A percentile compares a stretch with the other conserved stretches of the same genome.
These are phyloP conservation scores for Fimicolochytrium jonesii DNA, from an alignment of 192 early-diverging fungal species.

Conservation along the genomic window DNA sequence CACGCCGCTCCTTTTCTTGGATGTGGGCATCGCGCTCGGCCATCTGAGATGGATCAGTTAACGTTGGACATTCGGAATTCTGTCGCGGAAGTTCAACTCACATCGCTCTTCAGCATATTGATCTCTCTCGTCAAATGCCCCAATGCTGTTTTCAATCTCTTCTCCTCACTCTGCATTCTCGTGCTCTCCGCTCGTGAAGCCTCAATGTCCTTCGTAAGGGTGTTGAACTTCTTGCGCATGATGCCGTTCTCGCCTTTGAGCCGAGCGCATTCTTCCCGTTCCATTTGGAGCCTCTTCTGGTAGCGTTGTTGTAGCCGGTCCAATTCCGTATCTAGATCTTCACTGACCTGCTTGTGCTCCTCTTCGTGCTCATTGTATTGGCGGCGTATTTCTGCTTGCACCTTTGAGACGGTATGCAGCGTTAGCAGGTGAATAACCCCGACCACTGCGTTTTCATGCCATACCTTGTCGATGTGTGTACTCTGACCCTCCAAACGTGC, in stretches of 20 bases:
- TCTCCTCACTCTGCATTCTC: constrained; percentile 46
- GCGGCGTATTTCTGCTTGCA: constrained; percentile 37
- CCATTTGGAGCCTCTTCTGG: constrained; percentile 40
- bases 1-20: constrained; percentile 53
- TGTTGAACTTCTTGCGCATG: constrained; percentile 63
- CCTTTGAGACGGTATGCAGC: constrained; percentile 23
- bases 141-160: constrained; percentile 43
- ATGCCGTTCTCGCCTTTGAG: constrained; percentile 62
- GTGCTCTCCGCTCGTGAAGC: constrained; percentile 44
- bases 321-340: constrained; percentile 55
- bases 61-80: too few relatives aligned
- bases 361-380: constrained; percentile 45
- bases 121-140: constrained; percentile 51
- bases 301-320: constrained; percentile 33
- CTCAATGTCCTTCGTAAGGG: constrained; percentile 58
- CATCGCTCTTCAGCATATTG: constrained; percentile 46
- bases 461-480: constrained; percentile 45
- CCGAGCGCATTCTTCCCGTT: constrained; percentile 49
- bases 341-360: constrained; percentile 33
- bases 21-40: constrained; percentile 49
- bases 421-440: neutral
- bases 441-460: too few relatives aligned
- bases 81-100: constrained; percentile 11
- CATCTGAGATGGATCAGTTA: constrained; percentile 31
- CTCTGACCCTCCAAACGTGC: constrained; percentile 33